A percentile compares a stretch with the other conserved stretches of the same genome.
phyloP scores from a whole-genome alignment of 176 grass and related monocot genomes.

The Urochloa ruziziensis region DNA sequence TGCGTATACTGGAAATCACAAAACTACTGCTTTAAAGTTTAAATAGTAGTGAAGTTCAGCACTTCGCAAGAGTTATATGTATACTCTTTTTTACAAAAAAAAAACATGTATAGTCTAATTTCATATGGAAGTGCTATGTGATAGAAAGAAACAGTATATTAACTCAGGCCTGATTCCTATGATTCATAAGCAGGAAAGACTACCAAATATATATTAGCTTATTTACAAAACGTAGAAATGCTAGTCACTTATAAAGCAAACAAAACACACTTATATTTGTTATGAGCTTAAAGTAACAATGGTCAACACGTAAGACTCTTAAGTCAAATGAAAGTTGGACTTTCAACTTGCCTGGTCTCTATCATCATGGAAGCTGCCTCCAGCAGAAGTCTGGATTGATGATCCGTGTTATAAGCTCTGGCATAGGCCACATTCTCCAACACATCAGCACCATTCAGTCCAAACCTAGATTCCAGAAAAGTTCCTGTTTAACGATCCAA shows the following conservation, averaged over 20 bases:
- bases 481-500: conserved; percentile 16
- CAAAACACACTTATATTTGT: background rate
- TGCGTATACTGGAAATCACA: background rate
- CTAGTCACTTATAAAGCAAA: background rate
- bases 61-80: background rate
- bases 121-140: background rate
- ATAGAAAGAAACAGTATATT: background rate
- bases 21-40: background rate
- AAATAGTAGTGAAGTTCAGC: background rate
- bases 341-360: conserved; percentile 63
- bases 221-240: background rate
- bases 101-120: background rate
- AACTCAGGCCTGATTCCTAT: background rate
- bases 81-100: no score
- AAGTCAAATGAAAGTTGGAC: conserved; percentile 29
- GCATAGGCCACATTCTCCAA: conserved; percentile 96
- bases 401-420: conserved; percentile 92
- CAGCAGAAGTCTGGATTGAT: conserved; percentile 87
- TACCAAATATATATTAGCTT: background rate
- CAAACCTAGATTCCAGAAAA: conserved; percentile 60
- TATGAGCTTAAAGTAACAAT: background rate
- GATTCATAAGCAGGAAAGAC: background rate
- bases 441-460: conserved; percentile 89
- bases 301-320: background rate
- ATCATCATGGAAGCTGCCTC: conserved; percentile 99